Percentiles rank a stretch among this genome's conserved stretches.
Evolutionary conservation across 495 filamentous ascomycete species (phyloP).

Genomic region (Daldinia childiae): DNA sequence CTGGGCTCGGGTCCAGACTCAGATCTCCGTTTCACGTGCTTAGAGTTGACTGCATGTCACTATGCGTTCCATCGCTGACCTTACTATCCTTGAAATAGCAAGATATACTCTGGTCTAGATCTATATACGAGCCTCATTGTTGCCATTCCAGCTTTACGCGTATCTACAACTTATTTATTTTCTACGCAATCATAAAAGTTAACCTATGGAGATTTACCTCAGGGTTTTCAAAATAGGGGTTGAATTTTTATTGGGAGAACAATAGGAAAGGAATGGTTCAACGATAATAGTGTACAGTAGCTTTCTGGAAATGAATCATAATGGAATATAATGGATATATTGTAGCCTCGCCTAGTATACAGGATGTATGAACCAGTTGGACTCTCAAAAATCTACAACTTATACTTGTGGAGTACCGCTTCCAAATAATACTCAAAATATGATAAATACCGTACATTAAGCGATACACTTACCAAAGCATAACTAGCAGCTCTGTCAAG

Average conservation of each 20-base stretch:
- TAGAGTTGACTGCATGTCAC: slow-evolving; percentile 25
- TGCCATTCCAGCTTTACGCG: background rate
- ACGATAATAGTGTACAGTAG: background rate
- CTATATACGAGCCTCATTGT: background rate
- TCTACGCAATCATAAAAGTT: background rate
- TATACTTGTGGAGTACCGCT: background rate
- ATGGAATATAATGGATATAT: background rate
- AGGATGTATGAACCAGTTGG: background rate
- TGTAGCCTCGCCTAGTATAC: background rate
- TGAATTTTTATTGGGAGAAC: background rate
- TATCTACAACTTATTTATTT: background rate
- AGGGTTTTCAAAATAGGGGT: background rate
- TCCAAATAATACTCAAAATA: background rate
- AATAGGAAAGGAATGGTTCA: background rate
- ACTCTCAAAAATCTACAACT: background rate
- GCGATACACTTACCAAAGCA: too few species aligned
- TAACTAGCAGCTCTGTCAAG: too few species aligned
- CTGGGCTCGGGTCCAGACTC: slow-evolving; percentile 32
- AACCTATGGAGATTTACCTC: background rate
- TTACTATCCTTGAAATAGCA: background rate
- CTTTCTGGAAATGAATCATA: background rate
- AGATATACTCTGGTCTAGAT: background rate
- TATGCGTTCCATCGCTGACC: slow-evolving; percentile 5
- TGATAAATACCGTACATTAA: too few species aligned
- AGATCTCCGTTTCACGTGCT: slow-evolving; percentile 31